Conservation (phyloP, 495 filamentous ascomycete species). For the Neurospora sp. region DNA sequence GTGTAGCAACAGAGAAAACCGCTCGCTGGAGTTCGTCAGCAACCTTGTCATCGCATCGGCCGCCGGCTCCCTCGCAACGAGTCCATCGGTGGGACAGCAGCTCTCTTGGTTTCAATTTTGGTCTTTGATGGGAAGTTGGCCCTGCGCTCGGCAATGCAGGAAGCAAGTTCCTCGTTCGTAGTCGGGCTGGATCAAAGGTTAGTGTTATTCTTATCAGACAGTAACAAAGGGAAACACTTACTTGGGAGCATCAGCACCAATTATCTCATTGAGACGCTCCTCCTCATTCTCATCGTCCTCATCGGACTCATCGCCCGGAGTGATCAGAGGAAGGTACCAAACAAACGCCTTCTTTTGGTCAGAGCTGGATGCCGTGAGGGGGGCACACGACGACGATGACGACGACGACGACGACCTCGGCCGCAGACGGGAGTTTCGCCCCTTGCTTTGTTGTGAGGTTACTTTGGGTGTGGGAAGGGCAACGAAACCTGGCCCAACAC, state of each 20-base stretch:
- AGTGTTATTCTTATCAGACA: slow-evolving; percentile 11
- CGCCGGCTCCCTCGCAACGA: background rate
- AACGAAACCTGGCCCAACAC: too few relatives aligned
- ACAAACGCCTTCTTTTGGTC: background rate
- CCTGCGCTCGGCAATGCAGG: background rate
- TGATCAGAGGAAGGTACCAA: too few relatives aligned
- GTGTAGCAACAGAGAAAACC: background rate
- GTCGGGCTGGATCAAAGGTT: background rate
- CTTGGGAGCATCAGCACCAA: slow-evolving; percentile 37
- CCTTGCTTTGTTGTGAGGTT: too few relatives aligned
- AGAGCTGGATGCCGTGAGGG: too few relatives aligned
- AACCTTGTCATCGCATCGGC: background rate
- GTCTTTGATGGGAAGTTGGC: background rate
- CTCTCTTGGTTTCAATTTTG: background rate
- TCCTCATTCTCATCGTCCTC: background rate
- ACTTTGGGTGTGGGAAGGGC: too few relatives aligned
- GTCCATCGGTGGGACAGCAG: background rate
- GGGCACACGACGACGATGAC: too few relatives aligned
- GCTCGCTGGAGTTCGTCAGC: background rate
- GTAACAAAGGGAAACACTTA: slow-evolving; percentile 20
- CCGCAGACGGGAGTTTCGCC: too few relatives aligned
- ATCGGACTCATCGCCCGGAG: background rate
- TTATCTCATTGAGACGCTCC: slow-evolving; percentile 51
- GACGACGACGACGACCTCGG: too few relatives aligned
- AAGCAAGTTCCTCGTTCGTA: background rate